These are phyloP conservation scores for Cladosporium halotolerans DNA, from an alignment of 2,329 filamentous ascomycete species.

Conservation along the genomic window DNA sequence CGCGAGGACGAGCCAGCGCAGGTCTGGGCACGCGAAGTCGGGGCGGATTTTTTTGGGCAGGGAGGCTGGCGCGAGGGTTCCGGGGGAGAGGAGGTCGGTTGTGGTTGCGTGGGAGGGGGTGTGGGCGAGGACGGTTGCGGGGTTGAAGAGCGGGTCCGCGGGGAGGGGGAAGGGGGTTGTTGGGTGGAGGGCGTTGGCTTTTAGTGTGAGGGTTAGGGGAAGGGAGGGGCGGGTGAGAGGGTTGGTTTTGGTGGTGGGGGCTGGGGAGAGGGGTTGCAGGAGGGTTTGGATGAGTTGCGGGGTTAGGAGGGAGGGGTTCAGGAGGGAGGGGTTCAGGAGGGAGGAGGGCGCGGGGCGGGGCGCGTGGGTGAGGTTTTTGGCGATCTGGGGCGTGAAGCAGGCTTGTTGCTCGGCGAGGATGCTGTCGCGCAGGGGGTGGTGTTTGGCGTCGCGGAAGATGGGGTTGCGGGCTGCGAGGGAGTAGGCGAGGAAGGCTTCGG, in stretches of 20 bases:
- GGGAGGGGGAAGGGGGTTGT: constrained; percentile 18
- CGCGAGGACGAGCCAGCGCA: constrained; percentile 14
- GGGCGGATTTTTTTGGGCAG: neutral
- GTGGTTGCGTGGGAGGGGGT: constrained; percentile 12
- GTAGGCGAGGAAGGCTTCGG: constrained; percentile 21
- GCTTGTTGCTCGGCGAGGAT: constrained; percentile 11
- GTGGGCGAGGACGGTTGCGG: constrained; percentile 17
- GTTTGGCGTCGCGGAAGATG: neutral
- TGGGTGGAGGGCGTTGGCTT: constrained; percentile 9
- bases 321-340: constrained; percentile 14
- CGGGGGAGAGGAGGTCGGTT: constrained; percentile 9
- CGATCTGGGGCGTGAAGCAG: neutral
- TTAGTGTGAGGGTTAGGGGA: neutral
- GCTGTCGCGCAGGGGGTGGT: constrained; percentile 7
- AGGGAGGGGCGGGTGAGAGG: neutral
- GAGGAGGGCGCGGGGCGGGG: neutral
- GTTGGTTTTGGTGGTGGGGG: neutral
- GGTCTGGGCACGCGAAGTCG: constrained; percentile 12
- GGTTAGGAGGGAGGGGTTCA: constrained; percentile 12
- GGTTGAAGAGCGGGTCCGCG: constrained; percentile 20
- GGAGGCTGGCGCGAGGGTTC: constrained; percentile 3
- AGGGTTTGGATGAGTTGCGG: constrained; percentile 3
- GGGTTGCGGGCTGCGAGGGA: constrained; percentile 16
- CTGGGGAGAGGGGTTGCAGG: constrained; percentile 3
- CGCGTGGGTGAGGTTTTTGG: neutral